Base-by-base conservation (phyloP, 192 early-diverging fungal genomes). In the Backusella australiensis region DNA sequence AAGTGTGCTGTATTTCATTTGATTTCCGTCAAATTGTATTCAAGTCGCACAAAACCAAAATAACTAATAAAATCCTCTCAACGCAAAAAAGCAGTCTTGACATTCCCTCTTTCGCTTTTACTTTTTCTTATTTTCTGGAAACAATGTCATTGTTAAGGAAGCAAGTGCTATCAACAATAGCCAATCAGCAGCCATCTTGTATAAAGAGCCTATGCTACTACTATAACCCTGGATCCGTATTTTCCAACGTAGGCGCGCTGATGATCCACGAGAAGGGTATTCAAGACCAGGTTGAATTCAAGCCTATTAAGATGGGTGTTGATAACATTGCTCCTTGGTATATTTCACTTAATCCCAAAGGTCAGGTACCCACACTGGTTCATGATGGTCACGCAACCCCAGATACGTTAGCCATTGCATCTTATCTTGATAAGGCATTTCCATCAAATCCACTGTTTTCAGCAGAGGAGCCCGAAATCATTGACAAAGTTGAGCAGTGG, bases 251-350 rank as follows among this genome's bases (percentile, higher is more conserved):
- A 3, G 68, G 35, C 0, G 19, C n/a, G 3, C 21, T 69, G 34
- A 41, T 69, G 21, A 11, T 69, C 11, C 38, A 38, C 4, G 68
- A 69, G 9, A 39, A 39, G 9, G 68, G 68, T 15, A 41, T 69
- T 21, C 68, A 69, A 21, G 68, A 69, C 35, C 68, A 69, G 41
- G 34, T 69, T 11, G 68, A 69, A 23, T 69, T 69, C 12, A 35
- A 21, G 36, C 36, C 68, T 8, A 41, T 69, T 8, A 21, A 69
- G 39, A 69, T 69, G 68, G 68, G 68, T 8, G 68, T 41, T 26
- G 68, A 69, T 23, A 75, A 75, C 21, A 42, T 75, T 52, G 41
- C 75, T 9, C 75, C 75, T 7, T 67, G 67, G 23, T 75, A 75
- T 56, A 75, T 75, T 34, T 8, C 41, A 26, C 35, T 75, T 19